Conservation (phyloP, 305 asterid species). For the Fraxinus baroniana region DNA sequence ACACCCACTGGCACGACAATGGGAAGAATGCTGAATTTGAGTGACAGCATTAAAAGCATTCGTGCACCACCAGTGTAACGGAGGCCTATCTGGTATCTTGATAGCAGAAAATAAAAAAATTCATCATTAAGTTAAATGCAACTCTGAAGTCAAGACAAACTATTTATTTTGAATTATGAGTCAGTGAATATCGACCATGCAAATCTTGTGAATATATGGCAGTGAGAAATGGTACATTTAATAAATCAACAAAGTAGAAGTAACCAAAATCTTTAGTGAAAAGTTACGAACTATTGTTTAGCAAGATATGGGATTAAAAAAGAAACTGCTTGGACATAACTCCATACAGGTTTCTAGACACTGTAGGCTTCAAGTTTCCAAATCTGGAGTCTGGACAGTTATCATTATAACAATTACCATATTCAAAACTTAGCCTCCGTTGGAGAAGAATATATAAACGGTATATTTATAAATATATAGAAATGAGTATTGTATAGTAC, state of each 20-base stretch:
- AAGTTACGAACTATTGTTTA: not conserved
- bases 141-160: constrained; percentile 6
- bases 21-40: constrained; percentile 74
- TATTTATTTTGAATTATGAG: constrained; percentile 2
- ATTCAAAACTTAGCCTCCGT: not conserved
- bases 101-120: constrained; percentile 23
- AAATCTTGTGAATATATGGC: not conserved
- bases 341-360: not conserved
- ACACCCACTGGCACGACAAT: constrained; percentile 82
- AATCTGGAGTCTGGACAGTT: not conserved
- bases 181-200: not conserved
- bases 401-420: not conserved
- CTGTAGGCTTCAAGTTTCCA: not conserved
- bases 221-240: not conserved
- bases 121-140: constrained; percentile 9
- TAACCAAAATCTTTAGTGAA: not conserved
- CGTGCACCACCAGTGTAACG: constrained; percentile 98
- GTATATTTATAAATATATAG: not conserved
- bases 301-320: not conserved
- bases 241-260: constrained; percentile 2
- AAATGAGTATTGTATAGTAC: not conserved
- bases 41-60: constrained; percentile 78
- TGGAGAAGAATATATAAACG: not conserved
- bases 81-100: constrained; percentile 88
- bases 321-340: not conserved